A percentile compares a stretch with the other conserved stretches of the same genome.
phyloP scores from a whole-genome alignment of 2,329 filamentous ascomycete genomes.

The Nothophoma quercina region DNA sequence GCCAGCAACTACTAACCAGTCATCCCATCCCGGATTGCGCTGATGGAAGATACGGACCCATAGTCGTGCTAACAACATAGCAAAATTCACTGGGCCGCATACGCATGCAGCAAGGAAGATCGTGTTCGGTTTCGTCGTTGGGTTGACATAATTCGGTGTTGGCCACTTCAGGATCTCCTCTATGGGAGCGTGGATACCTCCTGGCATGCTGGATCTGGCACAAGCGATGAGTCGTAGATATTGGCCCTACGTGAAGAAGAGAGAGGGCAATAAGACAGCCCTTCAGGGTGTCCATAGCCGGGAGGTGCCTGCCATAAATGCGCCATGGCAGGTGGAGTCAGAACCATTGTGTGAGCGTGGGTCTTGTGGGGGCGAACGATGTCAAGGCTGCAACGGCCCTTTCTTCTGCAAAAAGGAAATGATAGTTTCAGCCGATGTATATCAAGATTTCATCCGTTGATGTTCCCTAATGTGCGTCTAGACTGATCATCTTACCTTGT shows the following conservation, averaged over 20 bases:
- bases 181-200: constrained; percentile 39
- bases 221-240: background rate
- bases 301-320: constrained; percentile 32
- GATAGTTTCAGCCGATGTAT: constrained; percentile 11
- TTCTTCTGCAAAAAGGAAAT: constrained; percentile 16
- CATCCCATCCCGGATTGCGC: constrained; percentile 35
- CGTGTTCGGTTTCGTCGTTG: constrained; percentile 29
- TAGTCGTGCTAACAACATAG: constrained; percentile 34
- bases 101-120: constrained; percentile 29
- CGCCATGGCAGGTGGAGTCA: constrained; percentile 15
- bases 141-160: constrained; percentile 32
- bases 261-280: background rate
- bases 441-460: background rate
- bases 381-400: background rate
- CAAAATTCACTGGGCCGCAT: constrained; percentile 32
- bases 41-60: constrained; percentile 42
- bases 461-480: background rate
- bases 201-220: constrained; percentile 33
- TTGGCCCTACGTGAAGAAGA: background rate
- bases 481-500: background rate
- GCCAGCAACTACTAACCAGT: constrained; percentile 40
- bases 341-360: background rate
- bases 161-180: constrained; percentile 37
- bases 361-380: background rate
- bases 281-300: constrained; percentile 3